Evolutionary conservation across 768 basidiomycete genomes (phyloP).

Genomic region (Boletales sp.): DNA sequence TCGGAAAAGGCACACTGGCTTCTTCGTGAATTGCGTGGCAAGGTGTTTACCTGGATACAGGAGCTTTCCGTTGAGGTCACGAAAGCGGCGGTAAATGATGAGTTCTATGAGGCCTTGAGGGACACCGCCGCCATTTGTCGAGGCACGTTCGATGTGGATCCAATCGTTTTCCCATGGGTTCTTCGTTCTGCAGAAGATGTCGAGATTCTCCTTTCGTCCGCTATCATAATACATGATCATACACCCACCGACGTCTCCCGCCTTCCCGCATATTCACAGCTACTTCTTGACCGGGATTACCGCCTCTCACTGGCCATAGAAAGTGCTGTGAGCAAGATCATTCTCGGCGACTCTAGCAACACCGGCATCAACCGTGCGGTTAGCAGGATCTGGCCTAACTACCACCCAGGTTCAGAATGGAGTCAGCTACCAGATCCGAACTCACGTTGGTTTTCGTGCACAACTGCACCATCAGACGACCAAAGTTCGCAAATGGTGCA

Average conservation of each 20-base stretch:
- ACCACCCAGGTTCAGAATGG: constrained; percentile 28
- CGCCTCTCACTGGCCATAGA: constrained; percentile 32
- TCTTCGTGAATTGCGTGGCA: constrained; percentile 29
- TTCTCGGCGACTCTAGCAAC: constrained; percentile 3
- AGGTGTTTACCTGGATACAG: constrained; percentile 35
- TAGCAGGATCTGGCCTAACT: constrained; percentile 28
- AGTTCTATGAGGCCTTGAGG: constrained; percentile 6
- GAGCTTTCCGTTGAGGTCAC: constrained; percentile 27
- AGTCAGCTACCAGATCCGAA: constrained; percentile 10
- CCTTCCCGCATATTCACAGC: constrained; percentile 9
- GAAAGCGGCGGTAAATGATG: neutral
- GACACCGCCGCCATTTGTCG: constrained; percentile 21
- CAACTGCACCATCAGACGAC: constrained; percentile 13
- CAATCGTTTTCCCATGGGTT: neutral
- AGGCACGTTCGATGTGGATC: constrained; percentile 29
- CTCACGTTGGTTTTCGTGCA: constrained; percentile 29
- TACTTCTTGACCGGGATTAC: constrained; percentile 31
- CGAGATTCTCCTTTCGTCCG: constrained; percentile 30
- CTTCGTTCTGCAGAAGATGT: constrained; percentile 25
- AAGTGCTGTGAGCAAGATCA: constrained; percentile 6
- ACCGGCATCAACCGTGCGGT: constrained; percentile 31
- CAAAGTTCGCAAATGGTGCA: constrained; percentile 29
- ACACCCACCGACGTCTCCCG: constrained; percentile 11
- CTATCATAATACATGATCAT: constrained; percentile 31
- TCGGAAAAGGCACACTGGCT: constrained; percentile 18